phyloP scores from a whole-genome alignment of 345 rosid species.

The Salix exigua region DNA sequence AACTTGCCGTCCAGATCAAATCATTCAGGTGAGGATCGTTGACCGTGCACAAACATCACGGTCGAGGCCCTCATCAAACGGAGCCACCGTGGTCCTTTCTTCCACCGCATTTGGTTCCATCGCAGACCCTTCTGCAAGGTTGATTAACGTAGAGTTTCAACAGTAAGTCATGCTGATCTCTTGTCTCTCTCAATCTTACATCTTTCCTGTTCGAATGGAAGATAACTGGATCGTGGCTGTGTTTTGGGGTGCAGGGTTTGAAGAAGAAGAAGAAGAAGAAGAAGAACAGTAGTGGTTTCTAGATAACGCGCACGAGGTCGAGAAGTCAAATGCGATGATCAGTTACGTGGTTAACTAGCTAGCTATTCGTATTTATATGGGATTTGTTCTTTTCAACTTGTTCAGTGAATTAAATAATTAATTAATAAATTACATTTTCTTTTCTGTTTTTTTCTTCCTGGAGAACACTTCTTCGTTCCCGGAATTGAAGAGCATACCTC shows the following conservation, averaged over 20 bases:
- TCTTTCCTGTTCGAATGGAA: background rate
- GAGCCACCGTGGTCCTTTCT: slow-evolving; percentile 44
- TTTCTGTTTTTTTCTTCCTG: background rate
- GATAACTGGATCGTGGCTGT: background rate
- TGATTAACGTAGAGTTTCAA: slow-evolving; percentile 42
- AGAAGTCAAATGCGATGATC: background rate
- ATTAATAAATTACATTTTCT: background rate
- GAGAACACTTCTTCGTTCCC: background rate
- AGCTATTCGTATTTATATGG: background rate
- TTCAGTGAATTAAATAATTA: background rate
- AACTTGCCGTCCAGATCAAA: slow-evolving; percentile 30
- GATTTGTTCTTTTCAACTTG: background rate
- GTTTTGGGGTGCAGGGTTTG: background rate
- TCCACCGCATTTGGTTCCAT: slow-evolving; percentile 37
- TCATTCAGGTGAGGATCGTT: slow-evolving; percentile 38
- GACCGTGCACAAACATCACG: slow-evolving; percentile 38
- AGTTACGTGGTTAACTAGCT: background rate
- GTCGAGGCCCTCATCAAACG: slow-evolving; percentile 32
- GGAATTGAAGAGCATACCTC: background rate
- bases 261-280: background rate
- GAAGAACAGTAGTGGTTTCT: background rate
- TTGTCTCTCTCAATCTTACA: background rate
- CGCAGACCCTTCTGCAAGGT: slow-evolving; percentile 20
- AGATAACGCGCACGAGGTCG: background rate
- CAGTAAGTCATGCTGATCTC: slow-evolving; percentile 29